A percentile compares a stretch with the other conserved stretches of the same genome.
Evolutionary conservation across 2,329 filamentous ascomycete species (phyloP).

Genomic region (Trichocomaceae sp.): DNA sequence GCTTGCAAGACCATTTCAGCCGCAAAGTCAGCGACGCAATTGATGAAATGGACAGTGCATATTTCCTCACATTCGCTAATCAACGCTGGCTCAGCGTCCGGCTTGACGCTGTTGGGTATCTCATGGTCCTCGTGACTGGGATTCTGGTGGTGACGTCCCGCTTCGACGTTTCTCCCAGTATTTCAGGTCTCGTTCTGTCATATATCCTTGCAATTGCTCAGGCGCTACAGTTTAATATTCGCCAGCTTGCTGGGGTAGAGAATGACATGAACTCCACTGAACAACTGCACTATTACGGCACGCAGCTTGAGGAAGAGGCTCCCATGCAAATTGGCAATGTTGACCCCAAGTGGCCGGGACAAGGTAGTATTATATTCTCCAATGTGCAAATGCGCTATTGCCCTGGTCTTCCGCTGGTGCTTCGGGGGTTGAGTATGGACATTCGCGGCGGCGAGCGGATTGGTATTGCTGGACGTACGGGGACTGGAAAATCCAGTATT

Average conservation of each 20-base stretch:
- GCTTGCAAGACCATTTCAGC: conserved; percentile 67
- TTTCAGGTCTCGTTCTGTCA: conserved; percentile 75
- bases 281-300: conserved; percentile 83
- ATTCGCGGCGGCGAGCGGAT: conserved; percentile 42
- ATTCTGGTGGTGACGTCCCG: conserved; percentile 85
- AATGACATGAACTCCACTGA: conserved; percentile 98
- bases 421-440: conserved; percentile 55
- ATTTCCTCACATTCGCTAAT: conserved; percentile 88
- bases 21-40: conserved; percentile 61
- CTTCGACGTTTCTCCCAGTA: conserved; percentile 75
- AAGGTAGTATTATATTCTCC: conserved; percentile 71
- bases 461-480: conserved; percentile 42
- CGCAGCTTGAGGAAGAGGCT: conserved; percentile 79
- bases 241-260: conserved; percentile 88
- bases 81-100: conserved; percentile 83
- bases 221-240: conserved; percentile 88
- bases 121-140: conserved; percentile 78
- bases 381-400: conserved; percentile 76
- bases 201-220: conserved; percentile 92
- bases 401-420: conserved; percentile 62
- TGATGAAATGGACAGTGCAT: conserved; percentile 85
- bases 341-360: conserved; percentile 72
- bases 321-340: conserved; percentile 69
- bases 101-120: conserved; percentile 73
- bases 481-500: conserved; percentile 42